Evolutionary conservation across 495 filamentous ascomycete species (phyloP), one percentile per base, ranked within the genome.

Genomic region (Chaetomium fimeti): DNA sequence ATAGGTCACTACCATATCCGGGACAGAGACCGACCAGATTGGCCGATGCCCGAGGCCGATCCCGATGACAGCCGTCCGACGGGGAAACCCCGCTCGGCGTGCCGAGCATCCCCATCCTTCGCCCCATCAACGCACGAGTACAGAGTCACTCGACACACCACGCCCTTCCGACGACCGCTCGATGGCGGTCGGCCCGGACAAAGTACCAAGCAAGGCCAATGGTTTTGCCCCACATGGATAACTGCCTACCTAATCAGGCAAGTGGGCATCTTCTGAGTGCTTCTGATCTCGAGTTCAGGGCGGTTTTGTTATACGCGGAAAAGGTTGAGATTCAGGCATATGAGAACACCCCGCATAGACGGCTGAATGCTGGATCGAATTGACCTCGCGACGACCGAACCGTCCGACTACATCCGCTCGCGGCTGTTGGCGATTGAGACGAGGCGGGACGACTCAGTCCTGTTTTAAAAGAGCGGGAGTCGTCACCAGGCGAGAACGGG

Each of bases 361-460:
- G 38, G 36, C 22, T 57, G 55, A 27, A 43, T 42, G 36, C 9
- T 27, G 25, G 25, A 24, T 11, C 6, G 15, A 27, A 59, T 25
- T 22, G 0, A 38, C 25, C 29, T 12, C 18, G 15, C 24, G 40
- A 27, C 25, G 24, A 22, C 18, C 20, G 55, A 5, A 5, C 13
- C 20, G 22, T 15, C 24, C 12, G 11, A 22, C 12, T 15, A 49
- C 57, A 57, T 24, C 20, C 8, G 18, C 27, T 56, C 49, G 52
- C 61, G 68, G 57, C 64, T 62, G 61, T 16, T 52, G 65, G 57
- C 40, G 65, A 67, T 66, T 59, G 27, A 45, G 54, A 24, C 22
- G 13, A 56, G 18, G 32, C 32, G 53, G 40, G 53, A 56, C 43
- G 28, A 20, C 28, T n/a, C 27, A 22, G 32, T 55, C 27, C 54